Conservation (phyloP, 163 green algal genomes). For the Chlamydomonas reinhardtii region DNA sequence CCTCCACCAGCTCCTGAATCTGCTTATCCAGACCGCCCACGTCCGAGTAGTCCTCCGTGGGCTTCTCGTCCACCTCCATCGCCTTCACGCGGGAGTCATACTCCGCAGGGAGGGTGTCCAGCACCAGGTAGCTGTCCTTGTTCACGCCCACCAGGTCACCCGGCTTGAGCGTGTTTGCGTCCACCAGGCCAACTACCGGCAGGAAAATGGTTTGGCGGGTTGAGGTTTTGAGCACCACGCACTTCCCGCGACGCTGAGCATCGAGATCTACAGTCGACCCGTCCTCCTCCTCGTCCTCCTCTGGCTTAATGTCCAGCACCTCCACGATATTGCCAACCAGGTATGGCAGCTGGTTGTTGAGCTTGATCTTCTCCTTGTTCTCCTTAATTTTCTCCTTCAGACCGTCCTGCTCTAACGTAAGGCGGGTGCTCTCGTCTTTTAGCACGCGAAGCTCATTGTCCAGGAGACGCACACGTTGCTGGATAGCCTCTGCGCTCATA, state of each 20-base stretch:
- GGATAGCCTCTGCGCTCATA: conserved; percentile 92
- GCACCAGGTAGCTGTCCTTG: conserved; percentile 98
- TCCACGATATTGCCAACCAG: conserved; percentile 99
- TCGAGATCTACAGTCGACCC: conserved; percentile 93
- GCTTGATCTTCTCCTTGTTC: conserved; percentile 91
- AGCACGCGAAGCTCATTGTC: conserved; percentile 99
- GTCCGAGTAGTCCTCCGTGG: conserved; percentile 98
- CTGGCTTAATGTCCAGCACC: conserved; percentile 94
- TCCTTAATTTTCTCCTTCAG: conserved; percentile 93
- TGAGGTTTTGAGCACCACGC: conserved; percentile 98
- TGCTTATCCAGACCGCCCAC: conserved; percentile 96
- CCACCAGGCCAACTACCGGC: conserved; percentile 97
- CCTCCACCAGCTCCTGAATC: conserved; percentile 98
- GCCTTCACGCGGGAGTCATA: conserved; percentile 99
- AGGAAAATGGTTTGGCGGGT: conserved; percentile 99
- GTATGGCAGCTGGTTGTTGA: conserved; percentile 95
- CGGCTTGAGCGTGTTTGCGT: conserved; percentile 89
- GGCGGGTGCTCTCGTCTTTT: conserved; percentile 92
- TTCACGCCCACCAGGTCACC: conserved; percentile 98
- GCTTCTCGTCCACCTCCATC: conserved; percentile 99
- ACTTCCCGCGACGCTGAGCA: conserved; percentile 92
- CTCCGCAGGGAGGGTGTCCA: conserved; percentile 98
- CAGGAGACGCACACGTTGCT: conserved; percentile 87
- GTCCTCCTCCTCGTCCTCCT: conserved; percentile 95
- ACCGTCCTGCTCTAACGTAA: conserved; percentile 87